Percentiles rank a stretch among this genome's conserved stretches.
Evolutionary conservation across 2,329 filamentous ascomycete species (phyloP).

Genomic region (Salinomyces thailandicus): DNA sequence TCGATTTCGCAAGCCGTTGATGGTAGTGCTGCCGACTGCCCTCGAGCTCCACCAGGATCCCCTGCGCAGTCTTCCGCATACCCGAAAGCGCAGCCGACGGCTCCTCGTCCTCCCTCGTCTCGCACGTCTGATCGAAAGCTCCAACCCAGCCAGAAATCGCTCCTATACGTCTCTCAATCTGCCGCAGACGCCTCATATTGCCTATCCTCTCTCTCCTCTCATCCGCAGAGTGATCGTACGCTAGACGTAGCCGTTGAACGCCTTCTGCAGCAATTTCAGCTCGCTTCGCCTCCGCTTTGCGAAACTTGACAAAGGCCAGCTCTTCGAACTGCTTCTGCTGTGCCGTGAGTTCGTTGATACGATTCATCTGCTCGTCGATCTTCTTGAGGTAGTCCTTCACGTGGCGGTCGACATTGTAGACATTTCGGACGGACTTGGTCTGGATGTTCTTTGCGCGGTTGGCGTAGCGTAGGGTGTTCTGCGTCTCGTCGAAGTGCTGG

Average conservation of each 20-base stretch:
- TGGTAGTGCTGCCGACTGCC: slow-evolving; percentile 83
- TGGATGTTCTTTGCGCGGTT: slow-evolving; percentile 99
- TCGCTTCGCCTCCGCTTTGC: slow-evolving; percentile 79
- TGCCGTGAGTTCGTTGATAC: slow-evolving; percentile 90
- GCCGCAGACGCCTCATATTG: slow-evolving; percentile 71
- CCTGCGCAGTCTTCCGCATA: slow-evolving; percentile 79
- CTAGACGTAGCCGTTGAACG: slow-evolving; percentile 63
- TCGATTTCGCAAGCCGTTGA: slow-evolving; percentile 65
- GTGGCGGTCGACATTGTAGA: slow-evolving; percentile 97
- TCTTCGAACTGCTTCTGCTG: slow-evolving; percentile 84
- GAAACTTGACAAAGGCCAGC: slow-evolving; percentile 75
- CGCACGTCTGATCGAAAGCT: slow-evolving; percentile 76
- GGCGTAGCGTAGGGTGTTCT: slow-evolving; percentile 93
- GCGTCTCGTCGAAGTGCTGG: slow-evolving; percentile 93
- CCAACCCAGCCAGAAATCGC: slow-evolving; percentile 87
- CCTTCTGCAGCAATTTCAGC: slow-evolving; percentile 67
- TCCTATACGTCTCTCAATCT: slow-evolving; percentile 73
- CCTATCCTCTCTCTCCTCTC: slow-evolving; percentile 71
- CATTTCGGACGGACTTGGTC: slow-evolving; percentile 97
- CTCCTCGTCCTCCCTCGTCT: slow-evolving; percentile 58
- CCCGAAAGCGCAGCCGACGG: slow-evolving; percentile 56
- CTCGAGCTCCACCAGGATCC: slow-evolving; percentile 81
- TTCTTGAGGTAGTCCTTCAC: slow-evolving; percentile 99
- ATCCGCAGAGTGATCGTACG: slow-evolving; percentile 67
- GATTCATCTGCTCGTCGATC: slow-evolving; percentile 94